Evolutionary conservation across 176 grass and related monocot species (phyloP).

Genomic region (Ampelocalamus luodianensis): DNA sequence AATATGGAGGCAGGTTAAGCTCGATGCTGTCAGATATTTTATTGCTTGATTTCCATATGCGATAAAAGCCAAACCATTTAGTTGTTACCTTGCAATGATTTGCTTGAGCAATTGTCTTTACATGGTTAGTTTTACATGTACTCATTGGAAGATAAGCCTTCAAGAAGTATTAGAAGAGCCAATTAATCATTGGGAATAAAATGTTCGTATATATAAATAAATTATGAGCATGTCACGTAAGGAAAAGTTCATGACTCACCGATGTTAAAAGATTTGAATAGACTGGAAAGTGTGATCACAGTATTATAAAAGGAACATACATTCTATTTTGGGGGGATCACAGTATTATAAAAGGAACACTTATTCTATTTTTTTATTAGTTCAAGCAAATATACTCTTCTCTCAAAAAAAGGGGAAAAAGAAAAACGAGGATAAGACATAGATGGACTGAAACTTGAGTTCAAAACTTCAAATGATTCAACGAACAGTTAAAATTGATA

Average conservation of each 20-base stretch:
- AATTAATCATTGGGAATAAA: constrained; percentile 34
- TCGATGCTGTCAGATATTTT: constrained; percentile 73
- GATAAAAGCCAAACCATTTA: constrained; percentile 97
- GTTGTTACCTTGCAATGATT: constrained; percentile 84
- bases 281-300: not conserved
- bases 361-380: not conserved
- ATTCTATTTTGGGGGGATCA: not conserved
- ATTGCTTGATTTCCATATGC: constrained; percentile 78
- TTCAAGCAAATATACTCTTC: not conserved
- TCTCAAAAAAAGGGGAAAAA: not conserved
- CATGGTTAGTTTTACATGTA: constrained; percentile 41
- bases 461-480: constrained; percentile 15
- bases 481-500: not conserved
- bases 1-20: constrained; percentile 81
- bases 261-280: not conserved
- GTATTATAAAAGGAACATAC: constrained; percentile 6
- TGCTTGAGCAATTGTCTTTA: constrained; percentile 83
- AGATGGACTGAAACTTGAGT: not conserved
- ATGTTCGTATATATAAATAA: not conserved
- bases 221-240: not conserved
- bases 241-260: not conserved
- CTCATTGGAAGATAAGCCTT: constrained; percentile 70
- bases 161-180: constrained; percentile 44
- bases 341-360: constrained; percentile 6
- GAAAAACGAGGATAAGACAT: not conserved